These are phyloP conservation scores for Dictyostelium firmibasis DNA, from an alignment of 78 protist genomes.

Conservation along the genomic window DNA sequence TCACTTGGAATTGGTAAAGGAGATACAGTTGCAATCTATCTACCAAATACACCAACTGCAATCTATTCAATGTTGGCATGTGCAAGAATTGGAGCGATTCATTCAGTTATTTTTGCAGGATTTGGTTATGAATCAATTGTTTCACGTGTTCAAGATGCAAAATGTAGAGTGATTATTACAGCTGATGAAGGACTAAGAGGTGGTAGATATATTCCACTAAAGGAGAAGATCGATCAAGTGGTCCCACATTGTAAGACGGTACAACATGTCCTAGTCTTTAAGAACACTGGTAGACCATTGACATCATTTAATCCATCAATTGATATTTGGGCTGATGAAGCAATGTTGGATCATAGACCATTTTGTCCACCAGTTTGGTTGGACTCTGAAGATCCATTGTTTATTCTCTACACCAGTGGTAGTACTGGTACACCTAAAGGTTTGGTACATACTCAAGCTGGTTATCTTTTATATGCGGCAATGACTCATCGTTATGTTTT, in stretches of 20 bases:
- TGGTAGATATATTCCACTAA: constrained; percentile 74
- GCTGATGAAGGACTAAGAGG: constrained; percentile 90
- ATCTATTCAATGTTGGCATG: constrained; percentile 96
- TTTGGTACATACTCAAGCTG: constrained; percentile 93
- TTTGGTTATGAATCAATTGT: constrained; percentile 86
- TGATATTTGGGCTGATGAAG: constrained; percentile 75
- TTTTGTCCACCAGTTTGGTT: constrained; percentile 79
- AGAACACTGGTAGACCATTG: constrained; percentile 6
- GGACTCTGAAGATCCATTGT: constrained; percentile 95
- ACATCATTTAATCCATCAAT: neutral
- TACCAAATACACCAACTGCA: constrained; percentile 93
- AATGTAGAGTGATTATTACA: constrained; percentile 84
- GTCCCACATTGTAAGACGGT: constrained; percentile 28
- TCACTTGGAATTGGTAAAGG: constrained; percentile 89
- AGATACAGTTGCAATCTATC: constrained; percentile 93
- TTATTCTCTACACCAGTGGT: constrained; percentile 97
- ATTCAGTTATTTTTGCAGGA: constrained; percentile 83
- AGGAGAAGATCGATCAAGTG: constrained; percentile 79
- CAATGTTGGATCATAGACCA: constrained; percentile 65
- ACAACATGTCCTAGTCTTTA: constrained; percentile 52
- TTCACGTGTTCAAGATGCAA: constrained; percentile 79
- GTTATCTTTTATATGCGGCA: constrained; percentile 90
- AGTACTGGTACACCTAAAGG: constrained; percentile 98
- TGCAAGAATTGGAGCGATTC: constrained; percentile 98
- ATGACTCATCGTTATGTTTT: constrained; percentile 90